Evolutionary conservation across 192 early-diverging fungal genomes (phyloP), one percentile per base, ranked within the genome.

Genomic region (Linderina pennispora): DNA sequence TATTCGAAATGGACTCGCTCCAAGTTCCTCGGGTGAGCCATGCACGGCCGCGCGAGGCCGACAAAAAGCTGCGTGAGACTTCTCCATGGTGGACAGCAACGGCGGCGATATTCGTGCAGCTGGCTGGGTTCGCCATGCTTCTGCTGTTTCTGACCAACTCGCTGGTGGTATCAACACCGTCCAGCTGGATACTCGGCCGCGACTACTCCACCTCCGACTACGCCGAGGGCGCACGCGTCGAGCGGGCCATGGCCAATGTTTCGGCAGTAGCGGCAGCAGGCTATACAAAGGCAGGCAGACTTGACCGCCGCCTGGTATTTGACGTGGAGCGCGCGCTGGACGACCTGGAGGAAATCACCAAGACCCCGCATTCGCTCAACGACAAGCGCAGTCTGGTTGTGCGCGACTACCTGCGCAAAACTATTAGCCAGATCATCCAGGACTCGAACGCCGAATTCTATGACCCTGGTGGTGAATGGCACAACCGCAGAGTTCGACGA

Each of bases 301-400:
- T 31, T 31, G 28, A 5, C 6, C 28, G 28, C 23, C 35, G 20
- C 14, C 38, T 40, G 10, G 8, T 31, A 16, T 74, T 74, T 52
- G 54, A 74, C 32, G 65, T 54, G 1, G 20, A 45, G 24, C 64
- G 53, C n/a, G 71, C 71, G 33, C 46, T 66, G 23, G 43, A 2
- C 32, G 57, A 68, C 25, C 33, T 74, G 53, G 49, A 23, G 21
- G 28, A 32, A 15, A 67, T 74, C 25, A 26, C 71, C 6, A 62
- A 33, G 21, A 59, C 54, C 15, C 71, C 63, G 18, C 71, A 74
- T 51, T 67, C 71, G 43, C 64, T 74, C 42, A 74, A 74, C 42
- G 71, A 74, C 52, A 23, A 17, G 6, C 64, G 64, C 47, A 63
- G 58, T 53, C 62, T 67, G 23, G 51, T 14, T 22, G 71, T 74